phyloP scores from a whole-genome alignment of 129 eudicot species.

The Arctium lappa region DNA sequence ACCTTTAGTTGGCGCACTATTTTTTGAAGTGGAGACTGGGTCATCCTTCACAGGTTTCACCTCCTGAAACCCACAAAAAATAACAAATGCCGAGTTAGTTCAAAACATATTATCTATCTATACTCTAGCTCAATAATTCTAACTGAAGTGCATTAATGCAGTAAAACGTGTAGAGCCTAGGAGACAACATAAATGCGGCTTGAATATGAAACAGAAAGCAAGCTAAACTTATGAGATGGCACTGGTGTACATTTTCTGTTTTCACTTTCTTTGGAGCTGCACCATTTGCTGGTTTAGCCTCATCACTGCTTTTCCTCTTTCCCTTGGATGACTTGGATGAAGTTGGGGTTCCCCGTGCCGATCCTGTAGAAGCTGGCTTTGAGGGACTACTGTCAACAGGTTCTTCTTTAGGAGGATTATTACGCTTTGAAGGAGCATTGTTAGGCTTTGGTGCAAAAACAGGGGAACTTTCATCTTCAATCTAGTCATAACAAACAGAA shows the following conservation, averaged over 20 bases:
- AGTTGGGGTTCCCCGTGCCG: conserved; percentile 66
- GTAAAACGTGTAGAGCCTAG: neutral
- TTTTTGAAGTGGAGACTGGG: conserved; percentile 37
- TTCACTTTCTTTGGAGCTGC: conserved; percentile 75
- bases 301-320: conserved; percentile 67
- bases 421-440: conserved; percentile 36
- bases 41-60: conserved; percentile 65
- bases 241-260: conserved; percentile 56
- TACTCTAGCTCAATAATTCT: neutral
- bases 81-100: neutral
- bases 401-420: conserved; percentile 79
- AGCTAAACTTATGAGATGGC: neutral
- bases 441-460: conserved; percentile 71
- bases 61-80: conserved; percentile 44
- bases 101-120: neutral
- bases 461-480: conserved; percentile 88
- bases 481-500: conserved; percentile 31
- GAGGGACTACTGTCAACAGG: conserved; percentile 65
- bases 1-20: conserved; percentile 34
- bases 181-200: neutral
- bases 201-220: neutral
- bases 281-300: conserved; percentile 49
- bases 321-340: conserved; percentile 71
- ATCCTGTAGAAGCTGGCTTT: conserved; percentile 42
- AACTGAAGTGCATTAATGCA: neutral